phyloP scores from a whole-genome alignment of 768 basidiomycete genomes.

The Hydnum rufescens region DNA sequence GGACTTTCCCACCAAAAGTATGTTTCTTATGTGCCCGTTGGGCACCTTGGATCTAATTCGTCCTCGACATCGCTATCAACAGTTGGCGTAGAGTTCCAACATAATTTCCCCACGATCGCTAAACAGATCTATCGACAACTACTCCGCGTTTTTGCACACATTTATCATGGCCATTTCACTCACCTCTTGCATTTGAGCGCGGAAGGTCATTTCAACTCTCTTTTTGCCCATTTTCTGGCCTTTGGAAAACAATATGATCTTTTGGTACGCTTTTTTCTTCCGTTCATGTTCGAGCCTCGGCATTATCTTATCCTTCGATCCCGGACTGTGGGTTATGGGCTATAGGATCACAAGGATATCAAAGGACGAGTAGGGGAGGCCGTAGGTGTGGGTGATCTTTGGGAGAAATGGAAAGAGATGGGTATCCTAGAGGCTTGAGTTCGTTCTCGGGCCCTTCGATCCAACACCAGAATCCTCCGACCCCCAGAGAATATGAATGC shows the following conservation, averaged over 20 bases:
- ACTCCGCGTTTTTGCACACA: conserved; percentile 89
- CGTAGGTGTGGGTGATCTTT: conserved; percentile 59
- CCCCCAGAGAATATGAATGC: too few species aligned
- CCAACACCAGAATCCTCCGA: too few species aligned
- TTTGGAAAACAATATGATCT: conserved; percentile 90
- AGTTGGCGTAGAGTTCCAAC: conserved; percentile 69
- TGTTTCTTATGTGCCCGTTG: background rate
- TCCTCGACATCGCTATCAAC: background rate
- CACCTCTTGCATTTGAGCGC: conserved; percentile 78
- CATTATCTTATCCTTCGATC: background rate
- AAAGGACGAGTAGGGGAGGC: conserved; percentile 37
- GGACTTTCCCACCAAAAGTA: conserved; percentile 70
- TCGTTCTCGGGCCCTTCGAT: too few species aligned
- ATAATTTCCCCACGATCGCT: conserved; percentile 69
- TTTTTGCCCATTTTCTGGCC: conserved; percentile 94
- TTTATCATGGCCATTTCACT: conserved; percentile 86
- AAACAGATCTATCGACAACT: conserved; percentile 95
- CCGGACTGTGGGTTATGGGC: too few species aligned
- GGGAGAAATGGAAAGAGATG: conserved; percentile 82
- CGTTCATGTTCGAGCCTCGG: background rate
- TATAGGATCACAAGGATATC: conserved; percentile 59
- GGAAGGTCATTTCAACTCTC: conserved; percentile 90
- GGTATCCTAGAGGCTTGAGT: conserved; percentile 35
- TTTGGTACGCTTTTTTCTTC: conserved; percentile 24
- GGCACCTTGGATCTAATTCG: background rate